Evolutionary conservation across 2,329 filamentous ascomycete genomes (phyloP).

Genomic region (Paraconiothyrium sp.): DNA sequence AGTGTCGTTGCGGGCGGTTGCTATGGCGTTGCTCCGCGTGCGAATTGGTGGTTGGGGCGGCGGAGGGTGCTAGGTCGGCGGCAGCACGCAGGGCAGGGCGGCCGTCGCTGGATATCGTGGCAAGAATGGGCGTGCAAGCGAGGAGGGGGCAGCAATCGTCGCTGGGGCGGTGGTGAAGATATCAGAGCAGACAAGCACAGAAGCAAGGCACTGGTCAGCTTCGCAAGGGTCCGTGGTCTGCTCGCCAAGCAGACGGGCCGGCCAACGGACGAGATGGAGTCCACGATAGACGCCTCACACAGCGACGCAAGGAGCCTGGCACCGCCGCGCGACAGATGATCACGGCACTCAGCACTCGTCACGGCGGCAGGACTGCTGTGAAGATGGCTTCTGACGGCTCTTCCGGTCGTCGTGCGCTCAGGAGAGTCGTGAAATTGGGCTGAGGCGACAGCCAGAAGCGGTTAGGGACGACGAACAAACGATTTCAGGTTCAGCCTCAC

Average conservation of each 20-base stretch:
- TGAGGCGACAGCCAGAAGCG: constrained; percentile 17
- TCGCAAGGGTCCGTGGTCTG: constrained; percentile 22
- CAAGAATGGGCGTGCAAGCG: constrained; percentile 25
- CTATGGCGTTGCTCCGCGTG: constrained; percentile 19
- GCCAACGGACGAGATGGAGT: constrained; percentile 23
- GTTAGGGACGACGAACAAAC: constrained; percentile 8
- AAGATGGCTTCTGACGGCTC: neutral
- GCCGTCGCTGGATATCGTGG: neutral
- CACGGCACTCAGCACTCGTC: neutral
- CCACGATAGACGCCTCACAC: constrained; percentile 7
- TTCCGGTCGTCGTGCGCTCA: neutral
- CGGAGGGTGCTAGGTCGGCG: constrained; percentile 4
- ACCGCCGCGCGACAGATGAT: neutral
- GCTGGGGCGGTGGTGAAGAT: constrained; percentile 18
- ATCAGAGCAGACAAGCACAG: constrained; percentile 22
- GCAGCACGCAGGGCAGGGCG: constrained; percentile 6
- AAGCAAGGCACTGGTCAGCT: constrained; percentile 29
- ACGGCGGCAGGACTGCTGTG: neutral
- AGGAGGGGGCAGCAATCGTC: constrained; percentile 3
- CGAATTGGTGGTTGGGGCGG: constrained; percentile 17
- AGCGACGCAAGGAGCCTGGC: neutral
- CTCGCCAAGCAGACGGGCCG: constrained; percentile 20
- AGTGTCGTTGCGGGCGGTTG: constrained; percentile 27
- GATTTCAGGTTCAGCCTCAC: constrained; percentile 17
- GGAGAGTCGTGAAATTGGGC: constrained; percentile 25